phyloP scores from a whole-genome alignment of 352 stramenopile genomes.

The Phytophthora tentaculata region DNA sequence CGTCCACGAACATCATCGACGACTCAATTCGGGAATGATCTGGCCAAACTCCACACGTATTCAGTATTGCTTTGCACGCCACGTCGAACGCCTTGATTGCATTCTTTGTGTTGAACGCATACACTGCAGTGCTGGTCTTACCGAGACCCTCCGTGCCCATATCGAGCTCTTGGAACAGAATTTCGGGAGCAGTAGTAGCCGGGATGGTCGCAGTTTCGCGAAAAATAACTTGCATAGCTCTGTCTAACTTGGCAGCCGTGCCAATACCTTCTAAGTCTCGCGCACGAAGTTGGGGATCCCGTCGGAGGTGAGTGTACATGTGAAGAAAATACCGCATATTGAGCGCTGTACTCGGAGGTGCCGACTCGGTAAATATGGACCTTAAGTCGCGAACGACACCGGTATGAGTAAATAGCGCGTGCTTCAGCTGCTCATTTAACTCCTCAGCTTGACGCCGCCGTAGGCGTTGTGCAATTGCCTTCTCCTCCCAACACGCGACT shows the following conservation, averaged over 20 bases:
- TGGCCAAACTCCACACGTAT: slow-evolving; percentile 35
- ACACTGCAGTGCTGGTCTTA: slow-evolving; percentile 46
- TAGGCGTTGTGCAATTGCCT: slow-evolving; percentile 26
- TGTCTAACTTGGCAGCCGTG: slow-evolving; percentile 41
- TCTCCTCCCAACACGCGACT: slow-evolving; percentile 38
- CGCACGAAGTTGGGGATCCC: slow-evolving; percentile 29
- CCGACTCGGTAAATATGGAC: slow-evolving; percentile 32
- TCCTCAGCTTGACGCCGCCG: slow-evolving; percentile 29
- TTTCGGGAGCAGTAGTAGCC: slow-evolving; percentile 31
- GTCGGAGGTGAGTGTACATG: slow-evolving; percentile 46
- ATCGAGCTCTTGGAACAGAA: slow-evolving; percentile 46
- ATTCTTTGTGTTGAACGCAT: slow-evolving; percentile 40
- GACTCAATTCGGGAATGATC: slow-evolving; percentile 34
- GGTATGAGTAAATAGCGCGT: slow-evolving; percentile 22
- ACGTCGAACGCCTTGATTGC: slow-evolving; percentile 32
- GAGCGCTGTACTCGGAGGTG: slow-evolving; percentile 32
- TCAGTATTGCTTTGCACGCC: slow-evolving; percentile 34
- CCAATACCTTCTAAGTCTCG: slow-evolving; percentile 42
- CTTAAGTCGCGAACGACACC: slow-evolving; percentile 22
- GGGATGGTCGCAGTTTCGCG: slow-evolving; percentile 43
- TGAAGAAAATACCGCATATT: slow-evolving; percentile 54
- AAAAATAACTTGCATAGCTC: slow-evolving; percentile 45
- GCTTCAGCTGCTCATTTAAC: slow-evolving; percentile 35
- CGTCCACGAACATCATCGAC: slow-evolving; percentile 30
- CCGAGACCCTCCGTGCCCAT: slow-evolving; percentile 19